phyloP scores from a whole-genome alignment of 176 grass and related monocot species.

The Lolium rigidum region DNA sequence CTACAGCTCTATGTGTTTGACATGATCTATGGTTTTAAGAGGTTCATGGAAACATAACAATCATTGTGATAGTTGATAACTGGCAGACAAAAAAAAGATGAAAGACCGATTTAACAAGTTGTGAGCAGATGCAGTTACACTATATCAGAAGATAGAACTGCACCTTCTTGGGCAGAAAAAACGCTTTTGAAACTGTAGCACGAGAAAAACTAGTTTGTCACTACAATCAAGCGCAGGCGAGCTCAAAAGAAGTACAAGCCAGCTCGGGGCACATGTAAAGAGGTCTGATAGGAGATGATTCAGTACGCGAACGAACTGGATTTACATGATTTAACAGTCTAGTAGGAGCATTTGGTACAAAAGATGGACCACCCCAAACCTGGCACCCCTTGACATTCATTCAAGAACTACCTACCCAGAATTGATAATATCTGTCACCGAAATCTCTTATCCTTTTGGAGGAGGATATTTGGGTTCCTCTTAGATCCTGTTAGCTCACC shows the following conservation, averaged over 20 bases:
- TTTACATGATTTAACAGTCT: conserved; percentile 43
- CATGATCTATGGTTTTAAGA: not conserved
- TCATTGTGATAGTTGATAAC: not conserved
- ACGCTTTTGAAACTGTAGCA: conserved; percentile 1
- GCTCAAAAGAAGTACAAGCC: conserved; percentile 23
- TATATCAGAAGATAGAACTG: not conserved
- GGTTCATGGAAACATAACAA: not conserved
- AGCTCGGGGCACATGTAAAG: not conserved
- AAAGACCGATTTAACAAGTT: not conserved
- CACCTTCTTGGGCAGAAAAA: conserved; percentile 13
- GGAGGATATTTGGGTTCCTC: conserved; percentile 84
- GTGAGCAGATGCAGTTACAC: conserved; percentile 2
- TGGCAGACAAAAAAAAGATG: not conserved
- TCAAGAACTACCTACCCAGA: conserved; percentile 21
- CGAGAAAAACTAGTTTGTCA: conserved; percentile 29
- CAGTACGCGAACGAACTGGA: conserved; percentile 28
- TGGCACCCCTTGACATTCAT: not conserved
- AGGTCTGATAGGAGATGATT: not conserved
- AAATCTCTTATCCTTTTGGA: conserved; percentile 71
- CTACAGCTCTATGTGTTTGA: not conserved
- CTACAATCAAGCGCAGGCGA: conserved; percentile 14
- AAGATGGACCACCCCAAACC: conserved; percentile 5
- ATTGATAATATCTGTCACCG: conserved; percentile 38
- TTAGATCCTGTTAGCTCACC: conserved; percentile 53
- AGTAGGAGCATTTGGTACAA: conserved; percentile 1